Base-by-base conservation (phyloP, 208 protist genomes). In the Zelonia costaricensis region DNA sequence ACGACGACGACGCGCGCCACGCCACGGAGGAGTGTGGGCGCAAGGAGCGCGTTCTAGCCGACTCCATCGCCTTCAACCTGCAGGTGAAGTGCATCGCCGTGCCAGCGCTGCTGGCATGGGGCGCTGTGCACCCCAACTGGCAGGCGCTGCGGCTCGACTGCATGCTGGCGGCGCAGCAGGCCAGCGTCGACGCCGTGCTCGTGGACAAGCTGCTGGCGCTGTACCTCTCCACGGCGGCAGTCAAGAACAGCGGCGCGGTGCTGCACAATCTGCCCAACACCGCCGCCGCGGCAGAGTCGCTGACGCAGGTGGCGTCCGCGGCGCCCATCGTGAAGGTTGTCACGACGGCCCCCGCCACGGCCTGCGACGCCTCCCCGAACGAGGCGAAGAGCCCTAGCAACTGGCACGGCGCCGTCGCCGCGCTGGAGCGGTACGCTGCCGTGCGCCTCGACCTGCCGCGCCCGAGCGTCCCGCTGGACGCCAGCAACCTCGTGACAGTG, bases 31-130 rank as follows among this genome's bases (percentile, higher is more conserved):
- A 54, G 1, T 22, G 30, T 10, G 67, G 64, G 10, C 44, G 28
- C 9, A 93, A 91, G 75, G n/a, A 67, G 42, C 81, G 90, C 55
- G 52, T 57, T 31, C 54, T 86, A 20, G 82, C 87, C 1, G 79
- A 94, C 71, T 83, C 83, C 20, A 43, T 92, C 23, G 91, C 91
- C 7, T 80, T 76, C 63, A 94, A 89, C 70, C 60, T 88, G 7
- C 46, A 69, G 20, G 53, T 22, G 38, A 74, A 80, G 33, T 81
- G 91, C 53, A 52, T 96, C 27, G 84, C 79, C 4, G 60, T 79
- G 30, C 51, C 84, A n/a, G 86, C 88, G 64, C 77, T 96, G 60
- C 72, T 96, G 49, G 74, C 78, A n/a, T 96, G 91, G 88, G 84
- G 82, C 5, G 62, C 82, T 0, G 59, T 80, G 39, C 69, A 87